Percentiles rank a stretch among this genome's conserved stretches.
phyloP scores from a whole-genome alignment of 305 asterid genomes.

The Fraxinus ornus region DNA sequence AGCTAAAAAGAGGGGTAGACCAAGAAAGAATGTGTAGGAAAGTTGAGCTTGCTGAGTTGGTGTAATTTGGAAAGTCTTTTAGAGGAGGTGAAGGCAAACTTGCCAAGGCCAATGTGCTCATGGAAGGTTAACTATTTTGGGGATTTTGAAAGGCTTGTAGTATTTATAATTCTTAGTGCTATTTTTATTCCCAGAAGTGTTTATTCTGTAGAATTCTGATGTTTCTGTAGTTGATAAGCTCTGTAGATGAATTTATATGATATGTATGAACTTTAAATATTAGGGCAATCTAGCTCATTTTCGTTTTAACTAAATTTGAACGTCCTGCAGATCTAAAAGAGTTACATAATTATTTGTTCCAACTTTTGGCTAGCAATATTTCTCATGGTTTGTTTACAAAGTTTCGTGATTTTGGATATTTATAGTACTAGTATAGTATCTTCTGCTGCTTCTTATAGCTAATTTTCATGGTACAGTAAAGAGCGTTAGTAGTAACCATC shows the following conservation, averaged over 20 bases:
- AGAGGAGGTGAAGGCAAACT: not conserved
- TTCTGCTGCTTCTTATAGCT: not conserved
- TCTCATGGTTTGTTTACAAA: not conserved
- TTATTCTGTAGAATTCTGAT: not conserved
- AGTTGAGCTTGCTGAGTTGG: not conserved
- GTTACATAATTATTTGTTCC: not conserved
- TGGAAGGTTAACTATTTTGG: not conserved
- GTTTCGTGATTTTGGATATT: not conserved
- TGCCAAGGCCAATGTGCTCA: not conserved
- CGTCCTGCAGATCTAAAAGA: not conserved
- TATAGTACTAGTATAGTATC: not conserved
- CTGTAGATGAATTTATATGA: not conserved
- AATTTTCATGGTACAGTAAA: not conserved
- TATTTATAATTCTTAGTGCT: not conserved
- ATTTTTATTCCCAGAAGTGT: not conserved
- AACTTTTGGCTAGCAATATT: not conserved
- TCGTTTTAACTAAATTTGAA: not conserved
- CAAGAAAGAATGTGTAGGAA: constrained; percentile 35
- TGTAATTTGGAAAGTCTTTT: not conserved
- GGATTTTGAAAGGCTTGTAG: not conserved
- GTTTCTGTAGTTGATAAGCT: not conserved
- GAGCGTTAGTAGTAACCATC: too few relatives aligned
- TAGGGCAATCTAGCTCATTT: not conserved
- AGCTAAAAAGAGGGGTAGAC: constrained; percentile 51
- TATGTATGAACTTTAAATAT: not conserved